A percentile compares a stretch with the other conserved stretches of the same genome.
phyloP scores from a whole-genome alignment of 129 eudicot species.

The Flaveria trinervia region DNA sequence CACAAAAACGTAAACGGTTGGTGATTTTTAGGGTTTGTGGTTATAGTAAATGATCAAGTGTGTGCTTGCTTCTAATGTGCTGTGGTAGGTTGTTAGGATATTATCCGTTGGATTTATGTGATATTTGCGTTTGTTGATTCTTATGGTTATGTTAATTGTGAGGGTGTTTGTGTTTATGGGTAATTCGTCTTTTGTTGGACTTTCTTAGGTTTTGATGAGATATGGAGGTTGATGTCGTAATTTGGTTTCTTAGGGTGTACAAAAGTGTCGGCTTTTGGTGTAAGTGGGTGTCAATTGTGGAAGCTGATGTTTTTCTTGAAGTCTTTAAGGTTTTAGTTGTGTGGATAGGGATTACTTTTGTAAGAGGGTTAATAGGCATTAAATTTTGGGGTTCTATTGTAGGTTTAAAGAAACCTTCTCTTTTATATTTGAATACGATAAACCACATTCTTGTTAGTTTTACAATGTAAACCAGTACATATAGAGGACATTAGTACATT shows the following conservation, averaged over 20 bases:
- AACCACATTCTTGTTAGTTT: not conserved
- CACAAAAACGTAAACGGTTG: not conserved
- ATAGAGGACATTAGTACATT: not conserved
- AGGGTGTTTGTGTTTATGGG: not conserved
- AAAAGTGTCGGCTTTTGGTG: not conserved
- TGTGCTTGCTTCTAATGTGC: not conserved
- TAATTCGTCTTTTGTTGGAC: conserved; percentile 15
- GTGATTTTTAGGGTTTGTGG: conserved; percentile 15
- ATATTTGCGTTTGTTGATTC: conserved; percentile 10
- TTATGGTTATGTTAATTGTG: not conserved
- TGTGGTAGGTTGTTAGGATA: not conserved
- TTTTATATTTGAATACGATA: not conserved
- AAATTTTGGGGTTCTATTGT: not conserved
- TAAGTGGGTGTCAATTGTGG: not conserved
- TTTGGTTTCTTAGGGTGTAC: conserved; percentile 2
- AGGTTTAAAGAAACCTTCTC: not conserved
- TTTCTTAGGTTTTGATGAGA: not conserved
- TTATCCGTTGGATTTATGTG: not conserved
- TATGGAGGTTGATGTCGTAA: not conserved
- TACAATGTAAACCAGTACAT: not conserved
- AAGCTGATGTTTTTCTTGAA: not conserved
- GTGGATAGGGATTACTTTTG: not conserved
- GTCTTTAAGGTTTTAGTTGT: not conserved
- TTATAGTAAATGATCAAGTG: not conserved
- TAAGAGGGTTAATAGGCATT: not conserved